Conservation (phyloP, 148 eudicot genomes). For the Amaranthus hypochondriacus region DNA sequence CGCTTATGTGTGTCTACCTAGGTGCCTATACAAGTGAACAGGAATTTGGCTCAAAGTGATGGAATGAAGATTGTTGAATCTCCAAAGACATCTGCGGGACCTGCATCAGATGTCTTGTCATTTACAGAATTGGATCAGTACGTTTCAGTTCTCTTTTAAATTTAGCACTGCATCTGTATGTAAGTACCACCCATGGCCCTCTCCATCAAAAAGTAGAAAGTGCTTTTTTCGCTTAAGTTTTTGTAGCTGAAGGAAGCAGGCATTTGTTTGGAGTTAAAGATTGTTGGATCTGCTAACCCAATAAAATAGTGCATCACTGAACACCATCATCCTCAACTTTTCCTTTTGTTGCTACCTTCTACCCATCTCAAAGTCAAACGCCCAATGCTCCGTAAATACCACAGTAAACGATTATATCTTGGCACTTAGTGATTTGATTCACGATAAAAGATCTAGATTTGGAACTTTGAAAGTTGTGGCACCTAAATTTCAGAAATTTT, state of each 20-base stretch:
- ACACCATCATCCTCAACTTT: no score
- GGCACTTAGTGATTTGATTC: no score
- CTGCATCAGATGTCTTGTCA: constrained; percentile 51
- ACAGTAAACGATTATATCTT: no score
- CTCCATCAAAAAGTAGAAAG: no score
- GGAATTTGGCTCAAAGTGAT: constrained; percentile 73
- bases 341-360: no score
- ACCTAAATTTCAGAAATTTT: no score
- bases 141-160: neutral
- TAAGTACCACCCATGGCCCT: neutral
- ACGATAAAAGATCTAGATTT: no score
- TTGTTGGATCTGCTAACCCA: no score
- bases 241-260: neutral
- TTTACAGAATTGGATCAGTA: constrained; percentile 77
- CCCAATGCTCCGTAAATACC: no score
- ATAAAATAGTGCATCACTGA: no score
- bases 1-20: constrained; percentile 23
- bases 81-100: constrained; percentile 36
- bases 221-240: neutral
- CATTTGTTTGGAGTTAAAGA: neutral
- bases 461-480: no score
- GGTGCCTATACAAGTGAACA: constrained; percentile 98
- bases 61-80: constrained; percentile 83
- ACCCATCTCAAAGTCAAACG: no score
- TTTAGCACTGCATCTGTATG: neutral